Base-by-base conservation (phyloP, 257 asterid species). In the Rehmannia glutinosa region DNA sequence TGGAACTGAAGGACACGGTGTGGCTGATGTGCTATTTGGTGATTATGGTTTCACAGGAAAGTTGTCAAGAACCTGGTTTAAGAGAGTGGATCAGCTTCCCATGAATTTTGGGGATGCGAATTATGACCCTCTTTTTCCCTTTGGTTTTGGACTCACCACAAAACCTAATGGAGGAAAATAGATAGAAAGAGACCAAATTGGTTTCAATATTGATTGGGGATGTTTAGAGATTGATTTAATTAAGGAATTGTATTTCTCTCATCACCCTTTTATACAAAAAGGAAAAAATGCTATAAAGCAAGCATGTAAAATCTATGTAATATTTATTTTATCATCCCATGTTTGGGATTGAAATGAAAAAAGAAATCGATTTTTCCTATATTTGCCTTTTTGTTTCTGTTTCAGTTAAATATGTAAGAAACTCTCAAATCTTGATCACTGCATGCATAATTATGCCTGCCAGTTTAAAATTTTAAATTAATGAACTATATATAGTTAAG, bases 1-100 rank as follows among this genome's bases (percentile, higher is more conserved):
- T 0, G 88, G 92, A 0, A 38, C 64, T 2, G 89, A 85, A 62
- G 92, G 89, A 4, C 78, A 78, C 20, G 92, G 92, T 0, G 79
- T 85, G 11, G 64, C 85, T 1, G 78, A 65, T 39, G 69, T 51
- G n/a, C 8, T 73, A 28, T 73, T 73, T 16, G 77, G 77, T 1
- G 72, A 72, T 17, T 56, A 64, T 46, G 68, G 72, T 0, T 72
- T 72, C 54, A 64, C 68, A 0, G 77, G 77, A 46, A 64, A 72
- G 42, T 36, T 49, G 51, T 16, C 73, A 19, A 57, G 77, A 60
- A 73, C 73, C 7, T 73, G 77, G 77, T 73, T 73, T 23, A 73
- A 52, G 58, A 57, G 15, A 1, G 73, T 65, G 15, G 62, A 65
- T 39, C 77, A 65, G 28, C 77, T 65, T 36, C 73, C 77, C 8